Percentiles rank a stretch among this genome's conserved stretches.
phyloP scores from a whole-genome alignment of 139 green algal species.

The Tetraselmis chui region DNA sequence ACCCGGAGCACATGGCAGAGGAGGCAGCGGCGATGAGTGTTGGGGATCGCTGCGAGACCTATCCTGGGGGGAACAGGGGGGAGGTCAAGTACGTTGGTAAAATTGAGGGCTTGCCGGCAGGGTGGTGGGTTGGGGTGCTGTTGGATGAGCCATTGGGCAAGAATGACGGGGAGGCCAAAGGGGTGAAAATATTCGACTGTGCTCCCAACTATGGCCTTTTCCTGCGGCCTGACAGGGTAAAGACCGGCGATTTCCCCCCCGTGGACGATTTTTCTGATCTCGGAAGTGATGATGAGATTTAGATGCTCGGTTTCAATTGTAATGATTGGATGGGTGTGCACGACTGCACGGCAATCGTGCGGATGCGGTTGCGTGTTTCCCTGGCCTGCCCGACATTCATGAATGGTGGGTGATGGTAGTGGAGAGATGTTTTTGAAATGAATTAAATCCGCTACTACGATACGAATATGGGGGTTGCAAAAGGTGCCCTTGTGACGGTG shows the following conservation, averaged over 20 bases:
- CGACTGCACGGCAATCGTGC: no score
- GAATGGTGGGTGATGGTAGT: no score
- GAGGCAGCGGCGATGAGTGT: conserved; percentile 43
- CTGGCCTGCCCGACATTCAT: no score
- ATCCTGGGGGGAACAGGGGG: conserved; percentile 81
- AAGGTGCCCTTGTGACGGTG: no score
- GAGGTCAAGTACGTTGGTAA: conserved; percentile 74
- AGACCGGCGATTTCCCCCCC: conserved; percentile 73
- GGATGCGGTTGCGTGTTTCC: no score
- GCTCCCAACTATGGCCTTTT: conserved; percentile 64
- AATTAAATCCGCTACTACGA: no score
- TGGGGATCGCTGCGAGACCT: conserved; percentile 76
- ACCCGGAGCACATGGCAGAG: conserved; percentile 35
- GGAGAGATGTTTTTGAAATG: no score
- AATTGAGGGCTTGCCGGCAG: conserved; percentile 54
- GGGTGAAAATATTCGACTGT: conserved; percentile 70
- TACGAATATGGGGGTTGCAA: no score
- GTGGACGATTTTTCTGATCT: conserved; percentile 67
- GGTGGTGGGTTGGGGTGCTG: conserved; percentile 87
- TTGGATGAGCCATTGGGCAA: conserved; percentile 97
- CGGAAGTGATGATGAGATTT: conserved; percentile 75
- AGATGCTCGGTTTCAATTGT: no score
- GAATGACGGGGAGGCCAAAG: conserved; percentile 86
- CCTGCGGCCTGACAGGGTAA: conserved; percentile 72
- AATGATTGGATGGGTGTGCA: no score